Evolutionary conservation across 805 yeast species (phyloP), one percentile per base, ranked within the genome.

Genomic region (Myxozyma monticola): DNA sequence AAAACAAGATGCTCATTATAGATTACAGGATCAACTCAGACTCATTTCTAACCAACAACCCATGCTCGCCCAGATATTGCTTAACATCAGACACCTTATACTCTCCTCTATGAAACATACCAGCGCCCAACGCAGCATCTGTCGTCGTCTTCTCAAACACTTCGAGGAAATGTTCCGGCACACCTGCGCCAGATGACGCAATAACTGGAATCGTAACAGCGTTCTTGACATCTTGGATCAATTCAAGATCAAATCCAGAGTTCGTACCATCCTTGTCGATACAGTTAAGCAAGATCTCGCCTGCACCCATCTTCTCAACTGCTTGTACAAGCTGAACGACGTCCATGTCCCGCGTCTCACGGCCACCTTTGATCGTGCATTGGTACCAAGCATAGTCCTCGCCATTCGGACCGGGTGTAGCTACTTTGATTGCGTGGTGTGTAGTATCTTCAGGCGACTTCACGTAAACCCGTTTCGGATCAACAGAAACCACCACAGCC

Each of bases 71-170:
- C 65, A 91, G 75, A 59, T 77, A 81, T 25, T 76, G 66, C 69
- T 93, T 93, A 37, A 93, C 96, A 42, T 89, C 83, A 42, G 78
- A 76, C 15, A 93, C 97, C 10, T 88, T 82, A 69, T 85, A 93
- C 63, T 91, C 98, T 20, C 87, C 90, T 66, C 99, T 77, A 73
- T 93, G 99, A 75, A 93, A 93, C 84, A 93, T 85, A 37, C 99
- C 99, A 3, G 99, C 99, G 33, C 99, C 99, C 35, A 93, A 76
- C 15, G 99, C 98, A 37, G 99, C 99, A 71, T 93, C 99, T 1
- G 93, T 84, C 4, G 78, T 75, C 14, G 97, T 89, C 38, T 83
- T 74, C 39, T 73, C 75, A 64, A 93, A 93, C 1, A 88, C 99
- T 57, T 93, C 88, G 56, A 80, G 81, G 66, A 93, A 93, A 70